A percentile compares a stretch with the other conserved stretches of the same genome.
phyloP scores from a whole-genome alignment of 306 rosid genomes.

The Carpinus viminea region DNA sequence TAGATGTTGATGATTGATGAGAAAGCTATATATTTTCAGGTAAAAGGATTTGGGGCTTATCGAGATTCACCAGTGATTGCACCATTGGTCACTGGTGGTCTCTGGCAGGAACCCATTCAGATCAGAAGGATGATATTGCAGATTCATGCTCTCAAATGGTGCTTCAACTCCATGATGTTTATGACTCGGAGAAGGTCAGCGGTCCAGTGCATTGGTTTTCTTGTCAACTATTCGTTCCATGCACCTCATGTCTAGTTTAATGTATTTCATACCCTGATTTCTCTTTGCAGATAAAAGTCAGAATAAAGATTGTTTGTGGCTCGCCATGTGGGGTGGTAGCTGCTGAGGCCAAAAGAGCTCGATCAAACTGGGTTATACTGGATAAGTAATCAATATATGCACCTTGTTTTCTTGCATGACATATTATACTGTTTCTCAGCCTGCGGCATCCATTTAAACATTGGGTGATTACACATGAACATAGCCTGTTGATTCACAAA shows the following conservation, averaged over 20 bases:
- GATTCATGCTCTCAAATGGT: slow-evolving; percentile 87
- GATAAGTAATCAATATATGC: slow-evolving; percentile 63
- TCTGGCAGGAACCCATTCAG: slow-evolving; percentile 55
- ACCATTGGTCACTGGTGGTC: slow-evolving; percentile 53
- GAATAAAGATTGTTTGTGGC: slow-evolving; percentile 70
- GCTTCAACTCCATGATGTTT: slow-evolving; percentile 74
- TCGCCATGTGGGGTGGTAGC: slow-evolving; percentile 68
- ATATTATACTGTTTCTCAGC: slow-evolving; percentile 8
- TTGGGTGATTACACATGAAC: slow-evolving; percentile 17
- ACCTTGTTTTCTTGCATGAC: slow-evolving; percentile 20
- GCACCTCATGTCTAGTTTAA: slow-evolving; percentile 18
- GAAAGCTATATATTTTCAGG: slow-evolving; percentile 49
- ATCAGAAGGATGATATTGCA: slow-evolving; percentile 72
- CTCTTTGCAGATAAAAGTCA: slow-evolving; percentile 68
- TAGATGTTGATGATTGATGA: slow-evolving; percentile 15
- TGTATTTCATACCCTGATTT: slow-evolving; percentile 17
- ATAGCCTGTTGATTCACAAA: slow-evolving; percentile 10
- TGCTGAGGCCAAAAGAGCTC: slow-evolving; percentile 80
- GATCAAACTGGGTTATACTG: slow-evolving; percentile 92
- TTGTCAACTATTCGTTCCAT: slow-evolving; percentile 9
- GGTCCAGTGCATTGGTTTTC: slow-evolving; percentile 15
- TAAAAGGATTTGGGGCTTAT: slow-evolving; percentile 64
- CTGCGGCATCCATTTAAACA: slow-evolving; percentile 2
- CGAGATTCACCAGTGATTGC: slow-evolving; percentile 75
- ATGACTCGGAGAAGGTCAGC: slow-evolving; percentile 80